These are phyloP conservation scores for Rhytidhysteron rufulum DNA, from an alignment of 2,329 filamentous ascomycete genomes.

Conservation along the genomic window DNA sequence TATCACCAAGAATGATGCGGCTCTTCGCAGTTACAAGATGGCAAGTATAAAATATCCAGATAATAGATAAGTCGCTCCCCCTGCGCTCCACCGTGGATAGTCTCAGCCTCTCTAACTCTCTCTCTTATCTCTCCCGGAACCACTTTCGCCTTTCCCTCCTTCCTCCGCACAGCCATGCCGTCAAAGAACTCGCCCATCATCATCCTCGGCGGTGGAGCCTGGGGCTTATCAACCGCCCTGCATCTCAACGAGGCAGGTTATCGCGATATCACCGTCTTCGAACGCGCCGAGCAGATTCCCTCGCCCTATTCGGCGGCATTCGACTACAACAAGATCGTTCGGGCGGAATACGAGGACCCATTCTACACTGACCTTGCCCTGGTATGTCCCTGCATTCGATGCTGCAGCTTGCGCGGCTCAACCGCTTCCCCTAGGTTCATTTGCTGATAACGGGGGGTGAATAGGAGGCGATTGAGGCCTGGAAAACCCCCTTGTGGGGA, in stretches of 20 bases:
- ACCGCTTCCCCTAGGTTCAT: neutral
- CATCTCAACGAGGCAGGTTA: conserved; percentile 26
- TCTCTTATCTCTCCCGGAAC: too few species aligned
- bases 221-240: conserved; percentile 27
- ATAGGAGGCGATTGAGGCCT: conserved; percentile 51
- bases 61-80: too few species aligned
- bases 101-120: too few species aligned
- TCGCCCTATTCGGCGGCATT: conserved; percentile 54
- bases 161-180: too few species aligned
- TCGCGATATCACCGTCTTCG: conserved; percentile 26
- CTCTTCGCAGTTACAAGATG: too few species aligned
- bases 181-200: conserved; percentile 21
- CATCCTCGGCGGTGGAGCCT: conserved; percentile 27
- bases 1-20: too few species aligned
- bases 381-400: too few species aligned
- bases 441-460: neutral
- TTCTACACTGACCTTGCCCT: conserved; percentile 55
- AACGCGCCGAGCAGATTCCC: conserved; percentile 39
- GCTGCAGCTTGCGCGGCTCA: too few species aligned
- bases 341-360: conserved; percentile 56
- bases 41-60: too few species aligned
- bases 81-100: too few species aligned
- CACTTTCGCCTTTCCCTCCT: too few species aligned
- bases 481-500: conserved; percentile 52
- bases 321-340: conserved; percentile 60